A percentile compares a stretch with the other conserved stretches of the same genome.
These are phyloP conservation scores for Trametes maxima DNA, from an alignment of 768 basidiomycete genomes.

Conservation along the genomic window DNA sequence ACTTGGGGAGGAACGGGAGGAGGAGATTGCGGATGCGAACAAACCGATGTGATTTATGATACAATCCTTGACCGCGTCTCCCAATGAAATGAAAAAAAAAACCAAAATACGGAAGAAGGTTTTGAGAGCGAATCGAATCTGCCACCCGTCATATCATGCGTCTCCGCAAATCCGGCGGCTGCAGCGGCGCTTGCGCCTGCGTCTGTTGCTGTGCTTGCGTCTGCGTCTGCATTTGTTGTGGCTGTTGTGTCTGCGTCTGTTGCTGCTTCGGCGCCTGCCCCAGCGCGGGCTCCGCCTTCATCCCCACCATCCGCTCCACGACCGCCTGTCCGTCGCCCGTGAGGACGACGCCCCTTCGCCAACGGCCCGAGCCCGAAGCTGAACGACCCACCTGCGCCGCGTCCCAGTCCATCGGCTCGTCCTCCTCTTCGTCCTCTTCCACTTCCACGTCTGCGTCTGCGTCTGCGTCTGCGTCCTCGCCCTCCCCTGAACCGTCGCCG, in stretches of 20 bases:
- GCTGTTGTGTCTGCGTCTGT: neutral
- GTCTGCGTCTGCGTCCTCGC: slow-evolving; percentile 34
- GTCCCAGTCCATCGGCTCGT: slow-evolving; percentile 67
- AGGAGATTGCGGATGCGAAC: no score
- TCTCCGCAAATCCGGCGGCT: neutral
- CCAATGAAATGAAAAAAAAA: no score
- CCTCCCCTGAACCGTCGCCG: slow-evolving; percentile 52
- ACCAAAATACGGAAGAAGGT: no score
- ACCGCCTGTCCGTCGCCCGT: slow-evolving; percentile 25
- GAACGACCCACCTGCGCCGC: slow-evolving; percentile 56
- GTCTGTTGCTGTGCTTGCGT: neutral
- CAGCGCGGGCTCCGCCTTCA: slow-evolving; percentile 20
- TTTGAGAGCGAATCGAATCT: no score
- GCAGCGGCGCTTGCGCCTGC: neutral
- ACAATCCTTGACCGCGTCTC: no score
- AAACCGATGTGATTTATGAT: no score
- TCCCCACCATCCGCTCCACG: slow-evolving; percentile 37
- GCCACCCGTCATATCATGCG: neutral
- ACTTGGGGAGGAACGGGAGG: no score
- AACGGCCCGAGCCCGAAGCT: neutral
- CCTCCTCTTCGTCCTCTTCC: slow-evolving; percentile 54
- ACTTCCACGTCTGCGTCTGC: slow-evolving; percentile 52
- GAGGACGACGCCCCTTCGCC: neutral
- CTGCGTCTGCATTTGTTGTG: neutral
- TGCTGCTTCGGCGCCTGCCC: neutral